These are phyloP conservation scores for Xylaria longipes DNA, from an alignment of 495 filamentous ascomycete genomes.

Conservation along the genomic window DNA sequence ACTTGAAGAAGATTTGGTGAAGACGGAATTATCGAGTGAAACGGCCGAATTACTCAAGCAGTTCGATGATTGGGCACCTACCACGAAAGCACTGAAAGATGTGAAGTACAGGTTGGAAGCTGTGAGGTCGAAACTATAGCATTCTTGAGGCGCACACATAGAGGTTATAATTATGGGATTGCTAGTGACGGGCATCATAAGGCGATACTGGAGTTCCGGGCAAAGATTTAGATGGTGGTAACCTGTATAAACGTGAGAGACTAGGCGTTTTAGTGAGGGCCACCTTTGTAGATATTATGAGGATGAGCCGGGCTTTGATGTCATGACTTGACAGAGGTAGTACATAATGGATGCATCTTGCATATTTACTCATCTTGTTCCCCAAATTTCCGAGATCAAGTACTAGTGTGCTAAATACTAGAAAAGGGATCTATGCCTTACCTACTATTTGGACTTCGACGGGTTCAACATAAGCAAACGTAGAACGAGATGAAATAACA, in stretches of 20 bases:
- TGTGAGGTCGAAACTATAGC: constrained; percentile 79
- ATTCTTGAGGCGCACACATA: constrained; percentile 6
- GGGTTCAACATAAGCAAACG: no score
- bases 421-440: neutral
- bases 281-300: neutral
- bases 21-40: constrained; percentile 75
- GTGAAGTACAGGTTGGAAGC: constrained; percentile 95
- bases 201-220: constrained; percentile 23
- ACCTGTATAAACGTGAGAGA: neutral
- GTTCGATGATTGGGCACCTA: constrained; percentile 94
- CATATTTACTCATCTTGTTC: neutral
- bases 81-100: constrained; percentile 88
- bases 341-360: neutral
- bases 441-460: neutral
- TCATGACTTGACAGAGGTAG: neutral
- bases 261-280: constrained; percentile 5
- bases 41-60: constrained; percentile 79
- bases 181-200: neutral
- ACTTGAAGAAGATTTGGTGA: constrained; percentile 90
- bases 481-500: neutral
- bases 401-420: neutral
- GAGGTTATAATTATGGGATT: neutral
- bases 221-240: constrained; percentile 23
- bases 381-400: neutral
- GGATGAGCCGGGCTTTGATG: neutral